Percentiles rank a stretch among this genome's conserved stretches.
Conservation (phyloP, 179 eudicot species). For the Heliamphora pulchella region DNA sequence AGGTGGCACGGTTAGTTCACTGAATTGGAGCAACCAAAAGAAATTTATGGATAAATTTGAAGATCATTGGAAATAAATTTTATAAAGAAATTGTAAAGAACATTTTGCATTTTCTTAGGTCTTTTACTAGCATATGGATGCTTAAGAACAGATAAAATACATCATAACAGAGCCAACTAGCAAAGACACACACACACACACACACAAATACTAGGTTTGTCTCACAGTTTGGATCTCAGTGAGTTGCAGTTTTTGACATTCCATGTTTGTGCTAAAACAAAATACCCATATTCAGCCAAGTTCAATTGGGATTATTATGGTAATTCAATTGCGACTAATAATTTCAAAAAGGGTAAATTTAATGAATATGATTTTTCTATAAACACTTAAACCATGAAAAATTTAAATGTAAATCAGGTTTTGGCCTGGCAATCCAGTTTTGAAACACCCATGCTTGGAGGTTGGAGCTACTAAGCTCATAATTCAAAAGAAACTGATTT, state of each 20-base stretch:
- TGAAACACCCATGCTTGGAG: background rate
- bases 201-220: too few species aligned
- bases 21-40: constrained; percentile 3
- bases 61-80: too few species aligned
- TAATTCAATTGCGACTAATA: background rate
- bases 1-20: constrained; percentile 4
- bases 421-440: background rate
- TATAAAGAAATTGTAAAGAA: background rate
- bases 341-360: too few species aligned
- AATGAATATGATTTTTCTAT: too few species aligned
- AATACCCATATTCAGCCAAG: background rate
- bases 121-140: too few species aligned
- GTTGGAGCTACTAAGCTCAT: background rate
- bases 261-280: background rate
- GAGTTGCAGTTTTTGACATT: too few species aligned
- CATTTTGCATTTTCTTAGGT: background rate
- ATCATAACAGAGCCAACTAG: too few species aligned
- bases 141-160: too few species aligned
- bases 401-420: background rate
- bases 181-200: too few species aligned
- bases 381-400: too few species aligned
- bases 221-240: too few species aligned
- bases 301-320: background rate
- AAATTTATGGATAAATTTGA: background rate
- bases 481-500: background rate